Conservation (phyloP, 768 basidiomycete genomes). For the Termitomyces sp. region DNA sequence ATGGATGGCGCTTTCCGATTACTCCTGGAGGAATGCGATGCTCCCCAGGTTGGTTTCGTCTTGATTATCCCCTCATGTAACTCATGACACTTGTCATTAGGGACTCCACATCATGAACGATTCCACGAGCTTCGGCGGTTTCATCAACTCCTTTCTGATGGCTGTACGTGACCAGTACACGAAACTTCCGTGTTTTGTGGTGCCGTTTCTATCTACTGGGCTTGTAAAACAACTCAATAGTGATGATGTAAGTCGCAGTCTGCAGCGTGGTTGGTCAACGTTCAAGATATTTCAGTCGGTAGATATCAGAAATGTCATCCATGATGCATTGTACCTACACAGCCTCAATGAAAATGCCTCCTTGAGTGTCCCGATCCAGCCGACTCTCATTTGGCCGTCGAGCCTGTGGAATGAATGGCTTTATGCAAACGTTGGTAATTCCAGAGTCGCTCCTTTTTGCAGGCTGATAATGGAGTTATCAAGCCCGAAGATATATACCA, state of each 20-base stretch:
- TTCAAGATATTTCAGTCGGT: slow-evolving; percentile 22
- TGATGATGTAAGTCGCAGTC: slow-evolving; percentile 37
- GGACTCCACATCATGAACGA: slow-evolving; percentile 69
- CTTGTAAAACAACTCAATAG: slow-evolving; percentile 19
- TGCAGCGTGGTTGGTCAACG: slow-evolving; percentile 2
- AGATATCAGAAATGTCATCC: slow-evolving; percentile 41
- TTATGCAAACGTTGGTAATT: slow-evolving; percentile 19
- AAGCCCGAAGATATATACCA: slow-evolving; percentile 37
- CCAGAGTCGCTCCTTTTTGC: background rate
- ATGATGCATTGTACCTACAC: slow-evolving; percentile 58
- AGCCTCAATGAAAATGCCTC: slow-evolving; percentile 43
- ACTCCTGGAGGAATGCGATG: slow-evolving; percentile 72
- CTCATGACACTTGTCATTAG: slow-evolving; percentile 24
- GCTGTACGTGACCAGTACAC: slow-evolving; percentile 63
- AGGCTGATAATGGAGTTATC: background rate
- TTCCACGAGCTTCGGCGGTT: slow-evolving; percentile 58
- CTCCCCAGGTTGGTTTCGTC: slow-evolving; percentile 52
- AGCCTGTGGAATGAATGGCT: slow-evolving; percentile 20
- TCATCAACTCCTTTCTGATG: slow-evolving; percentile 52
- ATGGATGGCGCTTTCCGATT: slow-evolving; percentile 66
- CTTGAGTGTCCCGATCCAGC: slow-evolving; percentile 45
- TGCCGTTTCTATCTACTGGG: slow-evolving; percentile 49
- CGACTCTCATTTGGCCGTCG: slow-evolving; percentile 37
- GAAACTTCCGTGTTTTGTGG: slow-evolving; percentile 53
- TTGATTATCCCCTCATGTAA: background rate